Conservation (phyloP, 2,329 filamentous ascomycete genomes). For the Colletotrichum sansevieriae region DNA sequence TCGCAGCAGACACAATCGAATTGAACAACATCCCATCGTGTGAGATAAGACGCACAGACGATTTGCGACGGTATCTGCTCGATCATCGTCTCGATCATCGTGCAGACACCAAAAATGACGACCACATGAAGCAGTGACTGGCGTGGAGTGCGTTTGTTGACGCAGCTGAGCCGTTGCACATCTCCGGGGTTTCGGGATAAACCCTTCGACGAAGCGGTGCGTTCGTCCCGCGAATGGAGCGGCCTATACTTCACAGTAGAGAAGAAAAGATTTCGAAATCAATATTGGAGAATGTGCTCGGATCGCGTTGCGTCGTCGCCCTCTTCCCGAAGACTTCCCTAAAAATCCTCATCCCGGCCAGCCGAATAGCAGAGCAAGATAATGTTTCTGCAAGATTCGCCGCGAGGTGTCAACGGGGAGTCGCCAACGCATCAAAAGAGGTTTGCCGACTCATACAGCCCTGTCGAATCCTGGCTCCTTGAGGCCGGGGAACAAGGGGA, state of each 20-base stretch:
- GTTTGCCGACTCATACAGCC: conserved; percentile 27
- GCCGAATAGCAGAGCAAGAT: not conserved
- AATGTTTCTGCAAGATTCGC: not conserved
- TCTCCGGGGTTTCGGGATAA: not conserved
- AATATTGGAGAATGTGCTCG: not conserved
- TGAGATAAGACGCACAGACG: conserved; percentile 24
- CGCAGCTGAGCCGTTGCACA: conserved; percentile 6
- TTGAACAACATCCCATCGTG: not conserved
- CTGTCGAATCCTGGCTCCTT: conserved; percentile 19
- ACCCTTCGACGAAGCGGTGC: conserved; percentile 9
- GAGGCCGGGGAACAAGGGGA: conserved; percentile 16
- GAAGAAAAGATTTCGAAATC: too few species aligned
- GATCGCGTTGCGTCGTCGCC: not conserved
- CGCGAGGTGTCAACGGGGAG: conserved; percentile 20
- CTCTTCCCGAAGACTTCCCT: conserved; percentile 1
- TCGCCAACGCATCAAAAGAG: conserved; percentile 10
- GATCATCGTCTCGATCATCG: conserved; percentile 27
- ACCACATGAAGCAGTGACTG: not conserved
- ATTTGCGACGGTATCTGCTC: conserved; percentile 5
- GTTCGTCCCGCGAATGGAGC: not conserved
- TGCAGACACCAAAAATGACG: conserved; percentile 9
- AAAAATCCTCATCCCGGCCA: too few species aligned
- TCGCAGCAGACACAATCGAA: conserved; percentile 1
- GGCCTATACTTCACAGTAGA: not conserved
- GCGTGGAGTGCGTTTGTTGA: not conserved